Evolutionary conservation across 768 basidiomycete species (phyloP).

Genomic region (Tephrocybe sp.): DNA sequence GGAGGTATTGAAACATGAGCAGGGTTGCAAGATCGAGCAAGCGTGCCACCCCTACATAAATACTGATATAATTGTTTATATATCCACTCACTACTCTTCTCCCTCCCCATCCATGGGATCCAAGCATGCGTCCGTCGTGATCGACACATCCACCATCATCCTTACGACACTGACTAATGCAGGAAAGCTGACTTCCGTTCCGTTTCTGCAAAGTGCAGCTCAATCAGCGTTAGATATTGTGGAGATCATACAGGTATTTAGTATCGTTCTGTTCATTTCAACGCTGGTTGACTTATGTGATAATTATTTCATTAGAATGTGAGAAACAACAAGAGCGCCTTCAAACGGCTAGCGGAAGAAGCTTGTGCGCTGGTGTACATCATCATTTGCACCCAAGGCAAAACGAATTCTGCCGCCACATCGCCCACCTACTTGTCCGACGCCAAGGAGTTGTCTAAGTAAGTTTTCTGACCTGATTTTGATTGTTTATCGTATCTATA

Average conservation of each 20-base stretch:
- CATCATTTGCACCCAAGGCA: neutral
- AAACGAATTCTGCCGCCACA: neutral
- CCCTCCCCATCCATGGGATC: too few species aligned
- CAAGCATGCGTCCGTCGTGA: too few species aligned
- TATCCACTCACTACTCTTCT: too few species aligned
- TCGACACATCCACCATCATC: neutral
- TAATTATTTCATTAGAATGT: neutral
- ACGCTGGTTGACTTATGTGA: too few species aligned
- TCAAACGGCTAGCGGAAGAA: neutral
- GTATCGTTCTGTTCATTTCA: too few species aligned
- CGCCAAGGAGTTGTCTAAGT: neutral
- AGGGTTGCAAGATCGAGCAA: too few species aligned
- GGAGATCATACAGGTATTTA: neutral
- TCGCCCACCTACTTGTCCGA: neutral
- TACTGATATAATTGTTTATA: too few species aligned
- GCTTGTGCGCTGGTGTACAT: neutral
- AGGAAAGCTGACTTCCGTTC: slow-evolving; percentile 5
- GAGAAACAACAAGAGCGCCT: neutral
- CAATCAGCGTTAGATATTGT: neutral
- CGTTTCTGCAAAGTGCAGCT: slow-evolving; percentile 7
- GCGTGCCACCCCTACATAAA: too few species aligned
- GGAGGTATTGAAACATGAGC: too few species aligned
- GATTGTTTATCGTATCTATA: neutral
- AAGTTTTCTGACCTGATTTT: neutral
- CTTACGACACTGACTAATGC: slow-evolving; percentile 4